Evolutionary conservation across 331 rosid species (phyloP).

Genomic region (Acacia concinna): DNA sequence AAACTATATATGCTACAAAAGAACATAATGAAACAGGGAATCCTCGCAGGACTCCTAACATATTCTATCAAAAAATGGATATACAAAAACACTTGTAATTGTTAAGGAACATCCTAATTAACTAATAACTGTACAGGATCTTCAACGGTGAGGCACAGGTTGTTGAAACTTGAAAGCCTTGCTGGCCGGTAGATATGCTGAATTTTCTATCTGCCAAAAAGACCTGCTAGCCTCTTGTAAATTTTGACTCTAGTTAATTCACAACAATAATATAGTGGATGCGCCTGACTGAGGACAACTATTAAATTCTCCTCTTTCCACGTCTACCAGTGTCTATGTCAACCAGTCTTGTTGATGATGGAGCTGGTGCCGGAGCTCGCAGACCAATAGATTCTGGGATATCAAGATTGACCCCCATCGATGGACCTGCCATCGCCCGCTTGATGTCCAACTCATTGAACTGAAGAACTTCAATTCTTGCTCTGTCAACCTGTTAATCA

Average conservation of each 20-base stretch:
- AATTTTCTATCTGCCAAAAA: constrained; percentile 9
- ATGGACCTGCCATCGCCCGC: constrained; percentile 55
- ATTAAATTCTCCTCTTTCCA: constrained; percentile 74
- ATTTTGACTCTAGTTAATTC: constrained; percentile 21
- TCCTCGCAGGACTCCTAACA: constrained; percentile 19
- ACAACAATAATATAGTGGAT: constrained; percentile 19
- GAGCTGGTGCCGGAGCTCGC: constrained; percentile 53
- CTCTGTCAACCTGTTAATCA: constrained; percentile 66
- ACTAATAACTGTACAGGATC: constrained; percentile 49
- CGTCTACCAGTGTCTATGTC: constrained; percentile 71
- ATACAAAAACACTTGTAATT: constrained; percentile 1
- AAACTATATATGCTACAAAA: constrained; percentile 22
- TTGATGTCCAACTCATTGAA: constrained; percentile 54
- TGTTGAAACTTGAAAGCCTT: not conserved
- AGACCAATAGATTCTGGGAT: constrained; percentile 94
- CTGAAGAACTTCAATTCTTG: constrained; percentile 54
- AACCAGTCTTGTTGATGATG: constrained; percentile 64
- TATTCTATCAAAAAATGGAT: constrained; percentile 14
- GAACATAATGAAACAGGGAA: constrained; percentile 20
- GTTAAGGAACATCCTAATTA: constrained; percentile 23
- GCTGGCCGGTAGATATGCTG: constrained; percentile 31
- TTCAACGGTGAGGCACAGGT: constrained; percentile 31
- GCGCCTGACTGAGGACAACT: constrained; percentile 17
- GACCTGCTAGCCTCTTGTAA: constrained; percentile 25
- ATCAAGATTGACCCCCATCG: constrained; percentile 66